phyloP scores from a whole-genome alignment of 345 rosid genomes.

The Arabis alpina region DNA sequence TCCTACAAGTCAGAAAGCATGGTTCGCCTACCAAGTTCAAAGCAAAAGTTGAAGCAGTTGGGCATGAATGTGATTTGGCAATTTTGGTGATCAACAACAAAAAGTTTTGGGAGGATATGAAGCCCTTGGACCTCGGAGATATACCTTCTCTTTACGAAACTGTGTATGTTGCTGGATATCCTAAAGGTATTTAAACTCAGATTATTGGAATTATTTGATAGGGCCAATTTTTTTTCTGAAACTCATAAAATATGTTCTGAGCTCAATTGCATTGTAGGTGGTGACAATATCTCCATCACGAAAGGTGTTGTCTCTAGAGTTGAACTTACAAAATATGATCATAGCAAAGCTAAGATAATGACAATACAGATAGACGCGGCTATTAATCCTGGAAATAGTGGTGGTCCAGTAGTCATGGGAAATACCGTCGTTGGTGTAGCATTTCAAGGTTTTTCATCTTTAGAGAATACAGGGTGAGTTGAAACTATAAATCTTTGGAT shows the following conservation, averaged over 20 bases:
- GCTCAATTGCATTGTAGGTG: slow-evolving; percentile 53
- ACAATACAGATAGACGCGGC: slow-evolving; percentile 88
- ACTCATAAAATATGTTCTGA: slow-evolving; percentile 48
- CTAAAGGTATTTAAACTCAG: slow-evolving; percentile 52
- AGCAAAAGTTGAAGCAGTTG: slow-evolving; percentile 67
- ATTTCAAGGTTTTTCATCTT: slow-evolving; percentile 64
- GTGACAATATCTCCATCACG: slow-evolving; percentile 77
- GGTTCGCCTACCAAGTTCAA: slow-evolving; percentile 67
- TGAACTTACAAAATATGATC: slow-evolving; percentile 68
- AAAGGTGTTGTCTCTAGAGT: slow-evolving; percentile 83
- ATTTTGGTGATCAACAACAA: slow-evolving; percentile 56
- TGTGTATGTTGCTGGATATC: slow-evolving; percentile 77
- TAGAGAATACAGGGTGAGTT: slow-evolving; percentile 58
- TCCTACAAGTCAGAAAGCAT: slow-evolving; percentile 76
- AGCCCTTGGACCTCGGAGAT: slow-evolving; percentile 69
- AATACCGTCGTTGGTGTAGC: slow-evolving; percentile 77
- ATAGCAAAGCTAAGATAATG: slow-evolving; percentile 69
- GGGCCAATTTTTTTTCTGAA: no score
- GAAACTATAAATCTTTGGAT: neutral
- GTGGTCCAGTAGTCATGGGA: slow-evolving; percentile 79
- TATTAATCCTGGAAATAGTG: slow-evolving; percentile 76
- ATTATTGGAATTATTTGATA: neutral
- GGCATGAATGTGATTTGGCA: slow-evolving; percentile 83
- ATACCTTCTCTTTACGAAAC: slow-evolving; percentile 64
- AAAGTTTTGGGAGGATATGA: slow-evolving; percentile 44